A percentile compares a stretch with the other conserved stretches of the same genome.
These are phyloP conservation scores for Malassezia furfur DNA, from an alignment of 1,284 basidiomycete species.

Conservation along the genomic window DNA sequence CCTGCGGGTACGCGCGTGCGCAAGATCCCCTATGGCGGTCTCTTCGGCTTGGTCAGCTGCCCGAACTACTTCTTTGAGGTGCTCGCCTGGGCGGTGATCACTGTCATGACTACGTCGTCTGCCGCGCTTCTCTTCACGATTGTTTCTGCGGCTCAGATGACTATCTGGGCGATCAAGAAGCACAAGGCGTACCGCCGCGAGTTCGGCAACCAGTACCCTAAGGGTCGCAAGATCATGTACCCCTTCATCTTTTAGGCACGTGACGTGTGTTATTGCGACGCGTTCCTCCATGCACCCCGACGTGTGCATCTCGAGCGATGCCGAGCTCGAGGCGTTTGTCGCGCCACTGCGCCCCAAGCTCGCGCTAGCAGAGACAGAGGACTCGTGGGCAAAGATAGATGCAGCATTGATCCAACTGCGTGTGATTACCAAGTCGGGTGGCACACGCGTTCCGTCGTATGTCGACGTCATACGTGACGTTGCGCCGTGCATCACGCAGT, in stretches of 20 bases:
- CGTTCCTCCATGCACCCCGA: constrained; percentile 1
- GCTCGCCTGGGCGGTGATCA: constrained; percentile 66
- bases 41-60: constrained; percentile 73
- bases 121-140: constrained; percentile 65
- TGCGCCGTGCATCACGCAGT: constrained; percentile 19
- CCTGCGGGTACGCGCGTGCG: constrained; percentile 70
- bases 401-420: constrained; percentile 27
- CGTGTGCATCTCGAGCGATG: constrained; percentile 7
- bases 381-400: constrained; percentile 39
- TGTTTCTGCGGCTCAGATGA: constrained; percentile 66
- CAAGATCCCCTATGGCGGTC: constrained; percentile 67
- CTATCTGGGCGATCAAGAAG: constrained; percentile 82
- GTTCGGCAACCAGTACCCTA: constrained; percentile 71
- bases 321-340: not conserved
- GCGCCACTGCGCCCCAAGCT: constrained; percentile 8
- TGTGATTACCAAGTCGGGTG: constrained; percentile 33
- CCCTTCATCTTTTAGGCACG: constrained; percentile 57
- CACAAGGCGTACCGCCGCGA: constrained; percentile 83
- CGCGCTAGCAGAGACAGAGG: constrained; percentile 28
- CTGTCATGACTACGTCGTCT: constrained; percentile 59
- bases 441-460: constrained; percentile 27
- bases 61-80: constrained; percentile 93
- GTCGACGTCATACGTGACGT: constrained; percentile 23
- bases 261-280: not conserved
- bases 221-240: constrained; percentile 65